Evolutionary conservation across 2,329 filamentous ascomycete species (phyloP).

Genomic region (Microdochium nivale): DNA sequence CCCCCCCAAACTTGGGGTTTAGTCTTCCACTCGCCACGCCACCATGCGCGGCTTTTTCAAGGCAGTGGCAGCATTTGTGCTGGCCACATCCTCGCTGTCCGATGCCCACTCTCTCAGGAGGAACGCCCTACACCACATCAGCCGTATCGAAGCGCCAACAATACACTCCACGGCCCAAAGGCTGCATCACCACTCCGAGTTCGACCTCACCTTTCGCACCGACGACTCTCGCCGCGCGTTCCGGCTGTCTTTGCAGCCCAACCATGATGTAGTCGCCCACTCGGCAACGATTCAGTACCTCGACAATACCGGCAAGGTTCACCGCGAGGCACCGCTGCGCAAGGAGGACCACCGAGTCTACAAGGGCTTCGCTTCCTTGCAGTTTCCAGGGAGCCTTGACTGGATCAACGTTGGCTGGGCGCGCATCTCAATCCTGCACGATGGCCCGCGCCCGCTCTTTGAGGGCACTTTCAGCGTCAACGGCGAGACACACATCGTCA

Average conservation of each 20-base stretch:
- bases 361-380: constrained; percentile 69
- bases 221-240: constrained; percentile 59
- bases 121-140: constrained; percentile 68
- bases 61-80: constrained; percentile 16
- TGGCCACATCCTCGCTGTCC: constrained; percentile 17
- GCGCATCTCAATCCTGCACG: constrained; percentile 65
- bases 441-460: constrained; percentile 74
- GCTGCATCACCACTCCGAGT: constrained; percentile 71
- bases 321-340: constrained; percentile 58
- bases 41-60: constrained; percentile 21
- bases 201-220: constrained; percentile 76
- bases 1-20: constrained; percentile 9
- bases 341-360: constrained; percentile 73
- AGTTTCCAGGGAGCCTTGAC: constrained; percentile 45
- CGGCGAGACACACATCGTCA: constrained; percentile 79
- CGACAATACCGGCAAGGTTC: constrained; percentile 60
- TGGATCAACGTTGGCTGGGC: constrained; percentile 87
- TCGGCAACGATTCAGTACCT: constrained; percentile 68
- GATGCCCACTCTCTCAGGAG: constrained; percentile 64
- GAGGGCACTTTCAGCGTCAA: constrained; percentile 80
- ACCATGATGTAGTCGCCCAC: constrained; percentile 78
- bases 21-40: constrained; percentile 4
- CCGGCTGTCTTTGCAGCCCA: constrained; percentile 77
- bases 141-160: constrained; percentile 62
- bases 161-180: constrained; percentile 73